phyloP scores from a whole-genome alignment of 2,329 filamentous ascomycete species.

The Botrytis cinerea region DNA sequence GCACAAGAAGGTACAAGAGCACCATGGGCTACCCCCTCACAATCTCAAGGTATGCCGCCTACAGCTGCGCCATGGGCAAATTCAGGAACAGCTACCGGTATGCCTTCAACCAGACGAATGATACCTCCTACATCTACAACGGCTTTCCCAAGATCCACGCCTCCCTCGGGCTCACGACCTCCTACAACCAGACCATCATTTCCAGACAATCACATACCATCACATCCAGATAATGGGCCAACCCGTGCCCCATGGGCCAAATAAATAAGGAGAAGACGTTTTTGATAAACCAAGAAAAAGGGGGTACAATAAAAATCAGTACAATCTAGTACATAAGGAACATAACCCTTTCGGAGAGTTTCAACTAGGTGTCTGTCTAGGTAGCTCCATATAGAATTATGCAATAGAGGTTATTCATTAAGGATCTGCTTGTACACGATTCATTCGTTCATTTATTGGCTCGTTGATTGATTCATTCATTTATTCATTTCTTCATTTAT shows the following conservation, averaged over 20 bases:
- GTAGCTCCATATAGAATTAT: not conserved
- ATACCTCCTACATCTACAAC: constrained; percentile 13
- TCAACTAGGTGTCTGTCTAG: not conserved
- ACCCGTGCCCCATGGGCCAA: constrained; percentile 46
- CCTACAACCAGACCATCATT: constrained; percentile 37
- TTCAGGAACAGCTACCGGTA: not conserved
- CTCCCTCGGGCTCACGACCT: constrained; percentile 36
- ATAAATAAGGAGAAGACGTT: not conserved
- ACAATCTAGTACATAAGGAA: not conserved
- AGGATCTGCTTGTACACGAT: not conserved
- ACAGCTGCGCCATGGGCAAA: constrained; percentile 37
- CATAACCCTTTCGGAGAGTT: not conserved
- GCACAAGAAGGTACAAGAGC: constrained; percentile 37
- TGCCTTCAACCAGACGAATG: constrained; percentile 4
- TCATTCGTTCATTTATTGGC: not conserved
- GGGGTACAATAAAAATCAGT: not conserved
- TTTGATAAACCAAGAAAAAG: not conserved
- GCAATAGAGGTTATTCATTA: not conserved
- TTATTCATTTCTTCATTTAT: too few species aligned
- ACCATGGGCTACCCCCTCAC: constrained; percentile 35
- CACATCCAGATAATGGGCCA: constrained; percentile 28
- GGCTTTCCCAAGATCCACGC: constrained; percentile 30
- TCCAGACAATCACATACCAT: constrained; percentile 23
- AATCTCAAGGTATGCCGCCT: constrained; percentile 28
- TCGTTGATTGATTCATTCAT: not conserved